Evolutionary conservation across 2,329 filamentous ascomycete genomes (phyloP).

Genomic region (Fusarium floridanum): DNA sequence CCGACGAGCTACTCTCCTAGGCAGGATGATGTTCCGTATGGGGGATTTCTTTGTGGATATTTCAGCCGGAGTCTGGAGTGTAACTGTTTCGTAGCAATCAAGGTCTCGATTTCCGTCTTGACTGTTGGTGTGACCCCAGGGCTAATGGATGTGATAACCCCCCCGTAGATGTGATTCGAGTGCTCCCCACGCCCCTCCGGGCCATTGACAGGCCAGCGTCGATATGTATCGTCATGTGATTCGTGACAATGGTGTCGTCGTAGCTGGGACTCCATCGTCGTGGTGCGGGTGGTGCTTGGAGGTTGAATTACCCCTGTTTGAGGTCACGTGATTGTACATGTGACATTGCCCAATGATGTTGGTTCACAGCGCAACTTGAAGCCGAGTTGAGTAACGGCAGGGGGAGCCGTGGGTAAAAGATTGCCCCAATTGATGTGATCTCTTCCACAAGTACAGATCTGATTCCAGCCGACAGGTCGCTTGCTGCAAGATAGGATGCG

Average conservation of each 20-base stretch:
- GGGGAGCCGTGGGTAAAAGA: neutral
- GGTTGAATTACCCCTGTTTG: conserved; percentile 34
- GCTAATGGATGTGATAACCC: conserved; percentile 44
- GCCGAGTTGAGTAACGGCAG: neutral
- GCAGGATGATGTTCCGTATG: conserved; percentile 34
- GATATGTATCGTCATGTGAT: conserved; percentile 40
- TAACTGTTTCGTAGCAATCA: conserved; percentile 43
- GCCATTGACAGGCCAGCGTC: conserved; percentile 21
- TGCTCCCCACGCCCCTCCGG: conserved; percentile 38
- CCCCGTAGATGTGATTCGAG: conserved; percentile 44
- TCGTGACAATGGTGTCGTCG: conserved; percentile 29
- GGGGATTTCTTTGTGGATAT: conserved; percentile 39
- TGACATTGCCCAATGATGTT: conserved; percentile 3
- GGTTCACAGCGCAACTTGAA: neutral
- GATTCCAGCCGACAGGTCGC: neutral
- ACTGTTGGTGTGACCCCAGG: conserved; percentile 21
- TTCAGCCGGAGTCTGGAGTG: conserved; percentile 42
- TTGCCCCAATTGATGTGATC: neutral
- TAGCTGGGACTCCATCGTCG: conserved; percentile 9
- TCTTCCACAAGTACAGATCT: neutral
- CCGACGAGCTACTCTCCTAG: conserved; percentile 39
- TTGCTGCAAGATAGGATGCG: neutral
- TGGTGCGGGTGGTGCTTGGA: conserved; percentile 25
- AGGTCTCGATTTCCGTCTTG: conserved; percentile 39
- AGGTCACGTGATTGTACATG: conserved; percentile 37